Conservation (phyloP, 2,329 filamentous ascomycete genomes). For the Penicillium frequentans region DNA sequence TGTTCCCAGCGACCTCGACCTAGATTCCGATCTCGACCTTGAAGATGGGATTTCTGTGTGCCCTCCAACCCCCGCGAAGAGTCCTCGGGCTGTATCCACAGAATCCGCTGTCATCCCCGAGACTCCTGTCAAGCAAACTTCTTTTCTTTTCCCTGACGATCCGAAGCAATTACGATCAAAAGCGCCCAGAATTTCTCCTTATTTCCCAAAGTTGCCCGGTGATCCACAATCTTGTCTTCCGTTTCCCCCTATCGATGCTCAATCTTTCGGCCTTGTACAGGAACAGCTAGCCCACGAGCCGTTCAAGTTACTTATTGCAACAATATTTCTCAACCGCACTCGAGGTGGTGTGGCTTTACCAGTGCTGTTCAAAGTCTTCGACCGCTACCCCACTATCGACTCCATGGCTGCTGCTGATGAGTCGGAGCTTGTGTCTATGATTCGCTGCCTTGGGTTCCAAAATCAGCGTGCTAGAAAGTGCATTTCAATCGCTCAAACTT, state of each 20-base stretch:
- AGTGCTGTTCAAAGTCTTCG: constrained; percentile 67
- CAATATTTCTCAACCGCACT: constrained; percentile 83
- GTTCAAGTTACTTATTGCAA: constrained; percentile 77
- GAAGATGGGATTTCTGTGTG: not conserved
- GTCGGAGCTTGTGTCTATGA: constrained; percentile 60
- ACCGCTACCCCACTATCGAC: constrained; percentile 65
- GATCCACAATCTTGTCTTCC: constrained; percentile 48
- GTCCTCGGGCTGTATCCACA: not conserved
- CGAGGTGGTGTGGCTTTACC: constrained; percentile 73
- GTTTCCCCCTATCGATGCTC: constrained; percentile 66
- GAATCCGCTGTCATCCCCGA: not conserved
- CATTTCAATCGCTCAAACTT: constrained; percentile 68
- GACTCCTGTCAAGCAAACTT: constrained; percentile 5
- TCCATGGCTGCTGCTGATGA: constrained; percentile 60
- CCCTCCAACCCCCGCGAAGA: not conserved
- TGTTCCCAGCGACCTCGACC: constrained; percentile 31
- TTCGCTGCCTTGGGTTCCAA: constrained; percentile 70
- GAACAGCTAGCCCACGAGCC: constrained; percentile 73
- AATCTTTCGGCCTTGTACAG: constrained; percentile 76
- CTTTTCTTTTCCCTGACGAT: constrained; percentile 4
- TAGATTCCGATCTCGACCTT: constrained; percentile 25
- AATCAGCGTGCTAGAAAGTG: constrained; percentile 66
- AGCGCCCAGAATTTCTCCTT: constrained; percentile 41
- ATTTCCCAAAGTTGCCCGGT: constrained; percentile 38
- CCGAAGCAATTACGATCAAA: constrained; percentile 17